Base-by-base conservation (phyloP, 495 filamentous ascomycete genomes). In the Evernia prunastri region DNA sequence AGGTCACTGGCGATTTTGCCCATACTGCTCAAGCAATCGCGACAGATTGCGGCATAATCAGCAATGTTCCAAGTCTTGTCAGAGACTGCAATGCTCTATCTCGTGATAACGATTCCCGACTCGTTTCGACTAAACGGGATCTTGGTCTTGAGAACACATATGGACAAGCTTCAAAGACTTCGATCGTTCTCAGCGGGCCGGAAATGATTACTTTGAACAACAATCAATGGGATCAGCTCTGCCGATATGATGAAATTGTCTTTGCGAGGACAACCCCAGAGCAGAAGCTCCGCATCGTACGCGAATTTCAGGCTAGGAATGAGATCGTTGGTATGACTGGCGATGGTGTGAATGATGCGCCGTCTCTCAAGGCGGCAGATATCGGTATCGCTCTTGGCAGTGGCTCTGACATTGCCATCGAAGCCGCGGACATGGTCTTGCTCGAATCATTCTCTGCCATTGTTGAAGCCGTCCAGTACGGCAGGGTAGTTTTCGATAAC, bases 1-100 rank as follows among this genome's bases (percentile, higher is more conserved):
- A n/a, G n/a, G n/a, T n/a, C n/a, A 91, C 88, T 31, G 88, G 89
- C 39, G 88, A 92, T 70, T 87, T 86, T 66, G 83, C 84, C 15
- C 77, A 88, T 27, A 91, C 88, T 3, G 87, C 87, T 0, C 78
- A 82, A 65, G 85, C 87, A 4, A 89, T 91, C 63, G 87, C 87
- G 8, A 72, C 76, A 5, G 81, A 88, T 27, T 85, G 84, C 66
- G 86, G 86, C 17, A 90, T 90, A 70, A 80, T 86, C 66, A 85
- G 17, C 31, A 77, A 71, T 66, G 75, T 71, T 15, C 61, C 68
- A 13, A 47, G 65, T 51, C 54, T 66, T 20, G 70, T 84, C 29
- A 75, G 80, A 49, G 68, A 73, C 39, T 70, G 79, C 40, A 71
- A 72, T 0, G 72, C 76, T 1, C 77, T 58, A 13, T 27, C 6